Base-by-base conservation (phyloP, 148 eudicot species). In the Talinum fruticosum region DNA sequence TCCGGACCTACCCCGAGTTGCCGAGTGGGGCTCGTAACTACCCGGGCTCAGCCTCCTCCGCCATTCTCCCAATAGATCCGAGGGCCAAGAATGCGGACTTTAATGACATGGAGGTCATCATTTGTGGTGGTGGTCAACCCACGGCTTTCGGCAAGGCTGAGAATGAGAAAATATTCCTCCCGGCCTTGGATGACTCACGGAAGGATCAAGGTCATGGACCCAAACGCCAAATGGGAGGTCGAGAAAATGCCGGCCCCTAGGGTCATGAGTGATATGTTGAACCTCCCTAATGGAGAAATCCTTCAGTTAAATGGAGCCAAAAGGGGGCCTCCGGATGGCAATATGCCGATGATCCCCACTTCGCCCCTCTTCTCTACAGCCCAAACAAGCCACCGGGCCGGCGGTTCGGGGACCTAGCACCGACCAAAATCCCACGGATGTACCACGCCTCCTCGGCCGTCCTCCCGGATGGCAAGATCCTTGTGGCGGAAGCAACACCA, bases 401-500 rank as follows among this genome's bases (percentile, higher is more conserved):
- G 28, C 65, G 99, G 68, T 95, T 92, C 38, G 81, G 69, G 82
- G 69, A 37, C 18, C 66, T 91, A 0, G 26, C n/a, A 5, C 75
- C 87, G 1, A 37, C 87, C 10, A 1, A 12, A 0, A 90, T 92
- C 26, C 86, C 99, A 0, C 74, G 99, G 0, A 91, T 92, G 96
- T 95, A 95, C 81, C 99, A 92, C 38, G 82, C 99, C 0, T 24
- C 86, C 19, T 73, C 91, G 0, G 93, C 89, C 0, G 80, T 95
- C 51, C 74, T 95, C 10, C 86, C 90, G 0, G 88, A 85, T 59
- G 91, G 90, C 0, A 75, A 44, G 3, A 54, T 95, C 69, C 76
- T 95, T 1, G 97, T 95, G 1, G 96, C 97, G 98, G 98, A 4
- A 91, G 94, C 35, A 95, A 88, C 85, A 73, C 93, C 8, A 83